Evolutionary conservation across 495 filamentous ascomycete genomes (phyloP), one percentile per base, ranked within the genome.

Genomic region (Apodospora peruviana): DNA sequence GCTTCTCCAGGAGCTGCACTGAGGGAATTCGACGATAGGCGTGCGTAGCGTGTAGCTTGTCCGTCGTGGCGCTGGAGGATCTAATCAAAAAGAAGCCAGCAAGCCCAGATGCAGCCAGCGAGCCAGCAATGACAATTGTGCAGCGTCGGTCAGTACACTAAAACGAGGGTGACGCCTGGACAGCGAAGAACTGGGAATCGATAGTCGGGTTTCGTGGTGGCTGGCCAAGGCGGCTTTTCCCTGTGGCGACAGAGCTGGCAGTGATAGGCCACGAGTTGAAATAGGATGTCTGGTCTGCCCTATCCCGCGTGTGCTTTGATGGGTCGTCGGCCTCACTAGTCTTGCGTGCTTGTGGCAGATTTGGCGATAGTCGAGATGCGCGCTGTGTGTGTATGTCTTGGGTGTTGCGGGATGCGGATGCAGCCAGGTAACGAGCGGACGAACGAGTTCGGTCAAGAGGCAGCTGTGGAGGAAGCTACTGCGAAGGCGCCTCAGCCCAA

Each of bases 121-220:
- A 40, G 12, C n/a, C 37, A 3, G 37, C 37, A 20, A 18, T 18
- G 12, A 17, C 37, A 14, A 20, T 14, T 9, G 37, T 40, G 14
- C 14, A 18, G 2, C 18, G 37, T 32, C 12, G 39, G 39, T 41
- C 39, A 11, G 39, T 41, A 41, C 14, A 22, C 39, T 41, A 41
- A 41, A 38, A 17, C 39, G 39, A 41, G 39, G 4, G 39, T 41
- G 39, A 41, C 39, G 39, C 39, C 39, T 41, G 5, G 39, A 41
- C 39, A 41, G 39, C 10, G 21, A 10, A 23, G 10, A 40, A 9
- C 37, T 40, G 37, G 32, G 37, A 40, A 18, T 23, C 39, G 21
- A 41, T 41, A 24, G 39, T 41, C 18, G 39, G 5, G 4, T 41
- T 41, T 22, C 10, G 9, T 10, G 39, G 36, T 5, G 36, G 10